Evolutionary conservation across 768 basidiomycete species (phyloP).

Genomic region (Trametes sanguinea): DNA sequence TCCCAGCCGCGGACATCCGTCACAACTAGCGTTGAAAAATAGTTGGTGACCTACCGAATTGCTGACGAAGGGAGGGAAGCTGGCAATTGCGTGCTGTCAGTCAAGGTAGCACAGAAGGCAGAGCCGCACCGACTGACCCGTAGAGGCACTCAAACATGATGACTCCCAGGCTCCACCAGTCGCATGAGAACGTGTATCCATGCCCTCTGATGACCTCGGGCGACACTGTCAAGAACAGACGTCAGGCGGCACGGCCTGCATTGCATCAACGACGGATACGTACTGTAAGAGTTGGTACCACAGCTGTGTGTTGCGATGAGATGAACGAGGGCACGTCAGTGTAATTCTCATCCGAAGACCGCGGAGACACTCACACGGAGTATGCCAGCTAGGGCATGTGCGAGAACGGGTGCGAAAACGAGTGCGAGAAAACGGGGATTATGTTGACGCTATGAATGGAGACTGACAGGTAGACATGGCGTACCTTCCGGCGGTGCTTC

Average conservation of each 20-base stretch:
- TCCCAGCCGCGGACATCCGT: background rate
- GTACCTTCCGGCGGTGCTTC: slow-evolving; percentile 86
- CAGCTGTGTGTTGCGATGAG: slow-evolving; percentile 48
- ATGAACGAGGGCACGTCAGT: slow-evolving; percentile 26
- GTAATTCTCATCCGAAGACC: slow-evolving; percentile 18
- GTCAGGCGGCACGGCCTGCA: background rate
- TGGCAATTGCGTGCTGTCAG: slow-evolving; percentile 23
- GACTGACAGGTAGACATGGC: slow-evolving; percentile 26
- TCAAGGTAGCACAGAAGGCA: slow-evolving; percentile 1
- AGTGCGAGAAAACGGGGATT: slow-evolving; percentile 16
- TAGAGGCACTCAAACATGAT: slow-evolving; percentile 97
- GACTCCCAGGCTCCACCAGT: slow-evolving; percentile 98
- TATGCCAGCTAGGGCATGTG: slow-evolving; percentile 65
- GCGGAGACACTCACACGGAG: slow-evolving; percentile 65
- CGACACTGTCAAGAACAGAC: slow-evolving; percentile 58
- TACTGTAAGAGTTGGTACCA: slow-evolving; percentile 86
- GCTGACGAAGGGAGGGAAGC: slow-evolving; percentile 93
- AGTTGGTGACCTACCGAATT: slow-evolving; percentile 64
- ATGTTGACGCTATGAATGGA: background rate
- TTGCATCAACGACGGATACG: slow-evolving; percentile 30
- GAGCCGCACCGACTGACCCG: slow-evolving; percentile 53
- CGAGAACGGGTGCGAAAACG: background rate
- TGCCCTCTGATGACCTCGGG: slow-evolving; percentile 89
- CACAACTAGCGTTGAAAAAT: background rate
- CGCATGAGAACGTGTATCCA: slow-evolving; percentile 92